Evolutionary conservation across 164 flowering plant genomes (phyloP).

Genomic region (Stephania yunnanensis): DNA sequence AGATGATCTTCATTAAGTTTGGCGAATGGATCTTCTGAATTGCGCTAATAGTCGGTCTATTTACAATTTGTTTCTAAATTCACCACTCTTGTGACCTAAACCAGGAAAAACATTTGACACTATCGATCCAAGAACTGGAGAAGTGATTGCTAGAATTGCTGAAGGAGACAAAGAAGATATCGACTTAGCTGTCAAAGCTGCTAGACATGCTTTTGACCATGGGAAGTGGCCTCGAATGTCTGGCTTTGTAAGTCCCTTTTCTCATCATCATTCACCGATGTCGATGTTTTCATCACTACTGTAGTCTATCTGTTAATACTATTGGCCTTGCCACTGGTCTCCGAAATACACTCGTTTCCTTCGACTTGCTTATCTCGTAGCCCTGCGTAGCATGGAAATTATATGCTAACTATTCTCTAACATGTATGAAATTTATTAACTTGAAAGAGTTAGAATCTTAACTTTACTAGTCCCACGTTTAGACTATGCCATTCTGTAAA

Average conservation of each 20-base stretch:
- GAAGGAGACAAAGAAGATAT: conserved; percentile 71
- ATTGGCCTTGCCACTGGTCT: neutral
- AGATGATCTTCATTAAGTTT: neutral
- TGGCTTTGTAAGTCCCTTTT: conserved; percentile 43
- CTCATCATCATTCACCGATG: neutral
- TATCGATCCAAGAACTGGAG: conserved; percentile 71
- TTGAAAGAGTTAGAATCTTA: neutral
- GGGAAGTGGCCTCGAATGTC: conserved; percentile 84
- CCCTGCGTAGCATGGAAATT: neutral
- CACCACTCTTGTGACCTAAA: neutral
- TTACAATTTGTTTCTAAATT: neutral
- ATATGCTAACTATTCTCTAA: neutral
- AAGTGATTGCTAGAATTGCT: conserved; percentile 53
- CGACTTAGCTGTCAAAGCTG: conserved; percentile 79
- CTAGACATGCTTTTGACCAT: conserved; percentile 72
- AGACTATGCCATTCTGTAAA: neutral
- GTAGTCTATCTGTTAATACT: too few species aligned
- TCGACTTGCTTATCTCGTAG: neutral
- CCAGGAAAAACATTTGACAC: conserved; percentile 76
- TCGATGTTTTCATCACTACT: neutral
- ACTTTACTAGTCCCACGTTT: neutral
- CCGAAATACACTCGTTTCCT: neutral
- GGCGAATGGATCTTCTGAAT: neutral
- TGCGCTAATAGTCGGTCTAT: neutral
- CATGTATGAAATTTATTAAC: neutral